Conservation (phyloP, 495 filamentous ascomycete genomes). For the Penicillium taxi region DNA sequence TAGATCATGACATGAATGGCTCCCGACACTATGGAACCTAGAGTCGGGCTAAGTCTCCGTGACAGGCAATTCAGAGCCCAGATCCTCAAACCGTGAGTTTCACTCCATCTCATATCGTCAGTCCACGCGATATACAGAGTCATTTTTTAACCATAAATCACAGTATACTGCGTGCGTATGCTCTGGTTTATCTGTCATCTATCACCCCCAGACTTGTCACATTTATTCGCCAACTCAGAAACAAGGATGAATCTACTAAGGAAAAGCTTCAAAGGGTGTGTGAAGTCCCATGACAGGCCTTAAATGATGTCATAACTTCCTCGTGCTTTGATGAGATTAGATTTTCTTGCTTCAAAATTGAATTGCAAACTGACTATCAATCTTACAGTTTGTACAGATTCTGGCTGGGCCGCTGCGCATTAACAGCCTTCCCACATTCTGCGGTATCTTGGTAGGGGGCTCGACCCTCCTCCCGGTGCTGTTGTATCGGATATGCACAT, state of each 20-base stretch:
- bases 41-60: slow-evolving; percentile 16
- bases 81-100: slow-evolving; percentile 22
- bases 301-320: no score
- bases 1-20: slow-evolving; percentile 20
- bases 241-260: slow-evolving; percentile 34
- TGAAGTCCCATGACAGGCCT: no score
- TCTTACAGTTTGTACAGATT: slow-evolving; percentile 27
- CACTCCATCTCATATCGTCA: slow-evolving; percentile 12
- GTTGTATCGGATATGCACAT: slow-evolving; percentile 26
- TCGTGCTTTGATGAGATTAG: no score
- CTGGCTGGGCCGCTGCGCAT: slow-evolving; percentile 32
- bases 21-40: slow-evolving; percentile 26
- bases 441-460: slow-evolving; percentile 66
- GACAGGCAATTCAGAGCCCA: slow-evolving; percentile 17
- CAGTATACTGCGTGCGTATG: slow-evolving; percentile 66
- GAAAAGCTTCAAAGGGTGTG: slow-evolving; percentile 36
- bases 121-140: not conserved
- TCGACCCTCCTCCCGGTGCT: slow-evolving; percentile 58
- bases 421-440: slow-evolving; percentile 71
- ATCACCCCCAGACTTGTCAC: slow-evolving; percentile 58
- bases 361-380: slow-evolving; percentile 1
- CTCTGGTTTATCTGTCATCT: slow-evolving; percentile 64
- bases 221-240: slow-evolving; percentile 42
- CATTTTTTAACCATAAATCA: slow-evolving; percentile 2
- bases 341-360: no score